Percentiles rank a stretch among this genome's conserved stretches.
phyloP scores from a whole-genome alignment of 257 asterid species.

The Eustoma russellianum region DNA sequence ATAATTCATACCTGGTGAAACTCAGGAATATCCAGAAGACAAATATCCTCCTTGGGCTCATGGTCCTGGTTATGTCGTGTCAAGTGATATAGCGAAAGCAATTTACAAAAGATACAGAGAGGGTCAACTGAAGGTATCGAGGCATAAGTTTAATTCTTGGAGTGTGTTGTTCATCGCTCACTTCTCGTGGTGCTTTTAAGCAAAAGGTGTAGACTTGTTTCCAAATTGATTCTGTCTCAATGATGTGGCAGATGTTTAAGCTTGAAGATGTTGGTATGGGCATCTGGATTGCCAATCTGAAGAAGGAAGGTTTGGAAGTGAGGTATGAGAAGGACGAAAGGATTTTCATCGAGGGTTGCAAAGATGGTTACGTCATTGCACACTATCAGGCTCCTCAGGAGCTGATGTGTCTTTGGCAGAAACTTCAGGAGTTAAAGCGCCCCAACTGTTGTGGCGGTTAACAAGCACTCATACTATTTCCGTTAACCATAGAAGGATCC shows the following conservation, averaged over 20 bases:
- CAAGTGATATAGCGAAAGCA: constrained; percentile 68
- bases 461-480: neutral
- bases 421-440: constrained; percentile 60
- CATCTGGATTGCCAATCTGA: constrained; percentile 84
- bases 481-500: neutral
- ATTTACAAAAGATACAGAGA: constrained; percentile 49
- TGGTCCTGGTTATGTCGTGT: constrained; percentile 89
- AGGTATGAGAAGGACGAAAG: constrained; percentile 69
- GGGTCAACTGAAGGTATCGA: constrained; percentile 59
- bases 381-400: constrained; percentile 94
- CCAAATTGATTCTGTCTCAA: no score
- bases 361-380: constrained; percentile 69
- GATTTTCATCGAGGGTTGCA: constrained; percentile 73
- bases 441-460: constrained; percentile 71
- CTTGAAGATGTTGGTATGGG: constrained; percentile 99
- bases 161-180: neutral
- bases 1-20: constrained; percentile 13
- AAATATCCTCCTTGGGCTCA: constrained; percentile 91
- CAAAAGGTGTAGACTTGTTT: no score
- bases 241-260: constrained; percentile 63
- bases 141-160: neutral
- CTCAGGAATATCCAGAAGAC: constrained; percentile 86
- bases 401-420: constrained; percentile 92
- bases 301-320: constrained; percentile 54
- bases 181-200: neutral